Percentiles rank a stretch among this genome's conserved stretches.
phyloP scores from a whole-genome alignment of 2,329 filamentous ascomycete genomes.

The Truncatella angustata region DNA sequence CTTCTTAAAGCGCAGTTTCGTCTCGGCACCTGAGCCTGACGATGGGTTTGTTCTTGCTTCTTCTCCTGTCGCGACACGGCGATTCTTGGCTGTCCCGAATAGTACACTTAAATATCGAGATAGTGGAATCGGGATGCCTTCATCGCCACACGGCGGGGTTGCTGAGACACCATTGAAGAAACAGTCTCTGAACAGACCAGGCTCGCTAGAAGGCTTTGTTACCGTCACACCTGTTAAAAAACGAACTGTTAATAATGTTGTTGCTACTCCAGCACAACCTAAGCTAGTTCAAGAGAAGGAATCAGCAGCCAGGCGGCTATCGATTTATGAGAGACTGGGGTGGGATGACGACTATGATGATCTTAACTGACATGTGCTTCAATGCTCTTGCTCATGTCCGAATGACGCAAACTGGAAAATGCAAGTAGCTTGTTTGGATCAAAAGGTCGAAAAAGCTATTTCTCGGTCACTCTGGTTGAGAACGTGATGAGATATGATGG shows the following conservation, averaged over 20 bases:
- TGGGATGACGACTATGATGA: slow-evolving; percentile 58
- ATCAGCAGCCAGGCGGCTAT: slow-evolving; percentile 29
- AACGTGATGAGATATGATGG: slow-evolving; percentile 12
- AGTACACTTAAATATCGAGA: slow-evolving; percentile 20
- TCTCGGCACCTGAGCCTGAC: slow-evolving; percentile 20
- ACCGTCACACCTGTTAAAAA: slow-evolving; percentile 23
- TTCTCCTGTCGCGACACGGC: slow-evolving; percentile 26
- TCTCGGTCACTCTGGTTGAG: background rate
- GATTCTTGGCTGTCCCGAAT: slow-evolving; percentile 16
- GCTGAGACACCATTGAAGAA: slow-evolving; percentile 37
- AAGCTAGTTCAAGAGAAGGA: slow-evolving; percentile 14
- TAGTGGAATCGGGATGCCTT: slow-evolving; percentile 29
- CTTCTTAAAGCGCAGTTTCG: slow-evolving; percentile 14
- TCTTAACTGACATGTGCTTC: slow-evolving; percentile 11
- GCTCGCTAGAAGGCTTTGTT: slow-evolving; percentile 20
- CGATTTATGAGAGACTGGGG: slow-evolving; percentile 54
- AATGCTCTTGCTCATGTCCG: background rate
- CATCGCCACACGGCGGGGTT: slow-evolving; percentile 22
- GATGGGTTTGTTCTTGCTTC: slow-evolving; percentile 27
- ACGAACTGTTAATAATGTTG: background rate
- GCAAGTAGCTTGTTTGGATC: too few relatives aligned
- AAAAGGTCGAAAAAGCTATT: background rate
- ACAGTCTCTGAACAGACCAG: slow-evolving; percentile 5
- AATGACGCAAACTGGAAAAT: too few relatives aligned
- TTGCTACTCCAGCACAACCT: slow-evolving; percentile 2